These are phyloP conservation scores for Aspergillus felis DNA, from an alignment of 2,329 filamentous ascomycete species.

Conservation along the genomic window DNA sequence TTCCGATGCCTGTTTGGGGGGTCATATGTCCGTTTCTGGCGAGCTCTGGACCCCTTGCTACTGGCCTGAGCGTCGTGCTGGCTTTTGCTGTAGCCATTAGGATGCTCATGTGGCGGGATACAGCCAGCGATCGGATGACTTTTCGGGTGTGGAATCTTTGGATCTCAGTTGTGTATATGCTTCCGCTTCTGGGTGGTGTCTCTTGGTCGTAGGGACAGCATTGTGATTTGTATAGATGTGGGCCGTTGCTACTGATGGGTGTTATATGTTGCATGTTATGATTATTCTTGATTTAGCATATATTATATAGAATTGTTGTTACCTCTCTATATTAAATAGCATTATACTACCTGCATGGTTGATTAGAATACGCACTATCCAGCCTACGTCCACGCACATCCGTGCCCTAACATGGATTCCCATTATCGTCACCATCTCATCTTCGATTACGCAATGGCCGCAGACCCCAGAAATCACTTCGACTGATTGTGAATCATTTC, in stretches of 20 bases:
- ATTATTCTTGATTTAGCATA: neutral
- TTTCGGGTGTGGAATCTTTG: constrained; percentile 1
- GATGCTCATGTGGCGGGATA: neutral
- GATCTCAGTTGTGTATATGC: neutral
- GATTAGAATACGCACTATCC: too few relatives aligned
- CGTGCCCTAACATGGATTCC: too few relatives aligned
- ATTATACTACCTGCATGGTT: neutral
- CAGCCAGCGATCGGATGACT: neutral
- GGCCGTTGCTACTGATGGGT: neutral
- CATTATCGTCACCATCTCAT: too few relatives aligned
- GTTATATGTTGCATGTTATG: neutral
- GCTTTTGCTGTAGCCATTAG: neutral
- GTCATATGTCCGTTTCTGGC: neutral
- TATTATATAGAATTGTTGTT: neutral
- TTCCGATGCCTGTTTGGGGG: neutral
- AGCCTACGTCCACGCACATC: too few relatives aligned
- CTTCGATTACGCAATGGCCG: too few relatives aligned
- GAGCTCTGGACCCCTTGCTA: neutral
- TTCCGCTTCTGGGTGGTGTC: neutral
- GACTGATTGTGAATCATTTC: too few relatives aligned
- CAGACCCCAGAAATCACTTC: too few relatives aligned
- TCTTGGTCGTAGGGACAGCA: neutral
- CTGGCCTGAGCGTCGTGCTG: neutral
- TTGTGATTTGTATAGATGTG: neutral
- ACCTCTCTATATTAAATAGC: neutral